Percentiles rank a stretch among this genome's conserved stretches.
phyloP scores from a whole-genome alignment of 73 alveolate genomes.

The Tetrahymena elliotti region DNA sequence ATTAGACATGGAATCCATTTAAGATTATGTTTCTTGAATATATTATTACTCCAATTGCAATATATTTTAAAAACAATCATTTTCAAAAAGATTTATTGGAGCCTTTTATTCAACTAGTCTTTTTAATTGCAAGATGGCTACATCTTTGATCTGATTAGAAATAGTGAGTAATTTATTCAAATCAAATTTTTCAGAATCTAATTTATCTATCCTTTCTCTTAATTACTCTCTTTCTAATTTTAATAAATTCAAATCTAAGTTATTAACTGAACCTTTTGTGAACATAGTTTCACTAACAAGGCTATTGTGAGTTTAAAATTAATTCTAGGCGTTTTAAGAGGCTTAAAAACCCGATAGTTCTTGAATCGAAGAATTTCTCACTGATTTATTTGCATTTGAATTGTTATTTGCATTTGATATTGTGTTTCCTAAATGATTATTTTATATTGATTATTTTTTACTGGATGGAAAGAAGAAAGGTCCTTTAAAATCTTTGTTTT shows the following conservation, averaged over 20 bases:
- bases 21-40: neutral
- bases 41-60: neutral
- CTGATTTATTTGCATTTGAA: neutral
- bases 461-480: constrained; percentile 2
- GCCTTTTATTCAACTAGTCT: neutral
- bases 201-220: neutral
- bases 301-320: neutral
- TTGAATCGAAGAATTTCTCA: neutral
- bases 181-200: neutral
- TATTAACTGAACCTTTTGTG: neutral
- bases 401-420: neutral
- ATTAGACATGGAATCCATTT: neutral
- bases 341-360: neutral
- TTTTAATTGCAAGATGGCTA: neutral
- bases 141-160: neutral
- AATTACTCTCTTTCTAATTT: neutral
- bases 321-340: neutral
- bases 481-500: neutral
- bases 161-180: neutral
- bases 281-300: neutral
- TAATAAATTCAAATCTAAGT: neutral
- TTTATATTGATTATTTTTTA: neutral
- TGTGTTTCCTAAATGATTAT: neutral
- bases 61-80: neutral
- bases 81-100: neutral